These are phyloP conservation scores for Dichotomopilus funicola DNA, from an alignment of 2,329 filamentous ascomycete genomes.

Conservation along the genomic window DNA sequence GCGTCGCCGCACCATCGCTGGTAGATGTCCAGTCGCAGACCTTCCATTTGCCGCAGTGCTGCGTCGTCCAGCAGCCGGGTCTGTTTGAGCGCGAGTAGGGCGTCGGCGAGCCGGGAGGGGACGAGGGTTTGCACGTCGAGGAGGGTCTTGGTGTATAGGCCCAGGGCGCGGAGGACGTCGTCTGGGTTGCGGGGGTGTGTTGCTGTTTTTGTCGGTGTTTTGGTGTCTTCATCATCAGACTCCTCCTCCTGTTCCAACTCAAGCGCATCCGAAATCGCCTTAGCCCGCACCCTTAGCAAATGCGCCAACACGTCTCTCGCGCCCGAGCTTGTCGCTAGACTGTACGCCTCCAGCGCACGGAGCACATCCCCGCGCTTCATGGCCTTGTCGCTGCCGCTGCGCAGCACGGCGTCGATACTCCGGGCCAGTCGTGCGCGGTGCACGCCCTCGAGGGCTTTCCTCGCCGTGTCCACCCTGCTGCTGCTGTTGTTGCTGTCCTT, in stretches of 20 bases:
- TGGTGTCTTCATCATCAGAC: conserved; percentile 4
- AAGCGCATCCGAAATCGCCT: conserved; percentile 60
- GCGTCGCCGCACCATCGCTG: conserved; percentile 76
- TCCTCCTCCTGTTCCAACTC: conserved; percentile 38
- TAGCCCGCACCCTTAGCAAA: conserved; percentile 66
- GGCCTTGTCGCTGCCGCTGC: conserved; percentile 50
- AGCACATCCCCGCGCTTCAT: conserved; percentile 45
- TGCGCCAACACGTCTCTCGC: conserved; percentile 71
- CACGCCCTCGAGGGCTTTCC: conserved; percentile 56
- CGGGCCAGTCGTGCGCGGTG: conserved; percentile 54
- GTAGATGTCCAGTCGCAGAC: conserved; percentile 70
- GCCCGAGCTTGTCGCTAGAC: conserved; percentile 72
- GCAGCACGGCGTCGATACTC: conserved; percentile 63
- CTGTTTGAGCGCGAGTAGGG: conserved; percentile 61
- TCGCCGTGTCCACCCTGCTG: conserved; percentile 58
- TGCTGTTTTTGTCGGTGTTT: background rate
- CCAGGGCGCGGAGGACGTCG: conserved; percentile 58
- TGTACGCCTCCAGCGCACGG: conserved; percentile 73
- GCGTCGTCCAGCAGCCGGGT: conserved; percentile 66
- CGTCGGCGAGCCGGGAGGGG: conserved; percentile 63
- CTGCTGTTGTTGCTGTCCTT: no score
- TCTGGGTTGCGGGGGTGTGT: conserved; percentile 31
- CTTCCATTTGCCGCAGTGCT: conserved; percentile 58
- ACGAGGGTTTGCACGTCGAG: conserved; percentile 71
- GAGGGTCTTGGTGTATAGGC: conserved; percentile 69